phyloP scores from a whole-genome alignment of 2,329 filamentous ascomycete species.

The Drechslerella stenobrocha region DNA sequence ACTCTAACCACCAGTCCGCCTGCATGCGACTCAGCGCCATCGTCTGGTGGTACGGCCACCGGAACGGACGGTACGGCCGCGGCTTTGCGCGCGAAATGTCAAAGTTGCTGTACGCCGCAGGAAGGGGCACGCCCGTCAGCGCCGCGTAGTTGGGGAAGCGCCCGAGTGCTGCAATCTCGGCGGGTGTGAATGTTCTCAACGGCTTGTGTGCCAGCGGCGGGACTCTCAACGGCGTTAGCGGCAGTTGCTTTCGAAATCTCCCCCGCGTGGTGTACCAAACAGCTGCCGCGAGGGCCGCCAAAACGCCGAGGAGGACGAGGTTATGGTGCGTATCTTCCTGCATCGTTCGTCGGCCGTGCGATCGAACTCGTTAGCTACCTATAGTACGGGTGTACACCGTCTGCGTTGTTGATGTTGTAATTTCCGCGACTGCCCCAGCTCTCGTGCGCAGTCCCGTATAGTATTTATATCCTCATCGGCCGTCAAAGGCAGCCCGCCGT shows the following conservation, averaged over 20 bases:
- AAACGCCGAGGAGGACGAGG: too few relatives aligned
- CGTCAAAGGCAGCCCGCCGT: too few relatives aligned
- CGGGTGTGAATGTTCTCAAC: slow-evolving; percentile 11
- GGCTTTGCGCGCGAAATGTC: slow-evolving; percentile 69
- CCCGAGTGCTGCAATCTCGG: slow-evolving; percentile 70
- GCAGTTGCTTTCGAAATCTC: too few relatives aligned
- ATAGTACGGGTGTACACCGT: neutral
- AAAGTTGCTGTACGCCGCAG: slow-evolving; percentile 67
- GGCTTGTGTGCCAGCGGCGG: neutral
- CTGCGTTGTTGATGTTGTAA: slow-evolving; percentile 34
- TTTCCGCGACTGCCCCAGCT: neutral
- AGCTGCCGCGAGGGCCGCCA: too few relatives aligned
- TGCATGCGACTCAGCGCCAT: slow-evolving; percentile 84
- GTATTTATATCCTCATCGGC: neutral
- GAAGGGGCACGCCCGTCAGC: slow-evolving; percentile 73
- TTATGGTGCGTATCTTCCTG: too few relatives aligned
- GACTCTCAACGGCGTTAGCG: too few relatives aligned
- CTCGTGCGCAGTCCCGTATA: neutral
- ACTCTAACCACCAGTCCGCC: slow-evolving; percentile 84
- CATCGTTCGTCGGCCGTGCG: too few relatives aligned
- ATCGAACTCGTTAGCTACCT: too few relatives aligned
- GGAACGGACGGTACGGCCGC: slow-evolving; percentile 76
- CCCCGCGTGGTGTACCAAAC: too few relatives aligned
- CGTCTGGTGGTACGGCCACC: slow-evolving; percentile 85
- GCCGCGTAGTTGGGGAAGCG: slow-evolving; percentile 78